Base-by-base conservation (phyloP, 768 basidiomycete genomes). In the Collybia sordida region DNA sequence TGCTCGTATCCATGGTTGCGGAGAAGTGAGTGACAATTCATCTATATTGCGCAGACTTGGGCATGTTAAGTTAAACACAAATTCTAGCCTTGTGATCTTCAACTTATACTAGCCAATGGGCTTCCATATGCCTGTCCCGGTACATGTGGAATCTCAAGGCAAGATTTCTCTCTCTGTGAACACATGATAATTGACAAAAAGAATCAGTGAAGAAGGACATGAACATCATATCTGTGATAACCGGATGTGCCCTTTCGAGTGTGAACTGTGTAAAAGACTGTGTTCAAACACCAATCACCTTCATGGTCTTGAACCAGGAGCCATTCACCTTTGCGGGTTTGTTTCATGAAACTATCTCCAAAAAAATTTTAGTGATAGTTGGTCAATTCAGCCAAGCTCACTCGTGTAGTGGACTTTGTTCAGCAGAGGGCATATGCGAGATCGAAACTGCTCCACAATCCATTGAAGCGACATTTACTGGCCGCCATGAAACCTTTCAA, bases 381-480 rank as follows among this genome's bases (percentile, higher is more conserved):
- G 5, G n/a, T 14, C 25, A 9, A 36, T n/a, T n/a, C 40, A 85
- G 83, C 1, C 75, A 85, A 67, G 66, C 71, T 17, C 83, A 85
- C 57, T 47, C 69, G 15, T 85, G 83, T 52, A 42, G 57, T 12
- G 60, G 68, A 0, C 34, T 66, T 2, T 86, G 83, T 50, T 53
- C 64, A 15, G 66, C 72, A 0, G 56, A 59, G 0, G 83, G 85
- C 3, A 78, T 77, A 17, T 86, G 83, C 48, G 71, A 82, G 40
- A 83, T 85, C 12, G 75, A 83, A 45, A 81, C 77, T 0, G 68
- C 74, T 0, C 84, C 84, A 0, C 75, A 79, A 45, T 78, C 82
- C 0, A 74, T 86, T 27, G 78, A 83, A 56, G 80, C 82, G 4
- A 83, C 81, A 0, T 86, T 85, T 54, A 77, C 74, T 0, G 85